These are phyloP conservation scores for Cercospora nicotianae DNA, from an alignment of 2,329 filamentous ascomycete genomes.

Conservation along the genomic window DNA sequence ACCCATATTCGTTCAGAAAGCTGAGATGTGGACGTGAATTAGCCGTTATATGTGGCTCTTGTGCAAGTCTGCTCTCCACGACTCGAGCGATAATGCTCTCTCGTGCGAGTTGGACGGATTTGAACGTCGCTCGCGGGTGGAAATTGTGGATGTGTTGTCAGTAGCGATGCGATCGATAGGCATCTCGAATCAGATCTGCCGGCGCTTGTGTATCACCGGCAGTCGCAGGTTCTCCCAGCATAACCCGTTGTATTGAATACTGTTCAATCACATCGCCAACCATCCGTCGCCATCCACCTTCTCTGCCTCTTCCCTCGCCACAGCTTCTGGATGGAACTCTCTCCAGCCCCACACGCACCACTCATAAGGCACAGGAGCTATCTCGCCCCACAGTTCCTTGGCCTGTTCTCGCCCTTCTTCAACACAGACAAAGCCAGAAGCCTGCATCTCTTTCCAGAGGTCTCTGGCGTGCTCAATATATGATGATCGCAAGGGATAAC, in stretches of 20 bases:
- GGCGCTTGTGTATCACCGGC: neutral
- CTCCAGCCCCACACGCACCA: slow-evolving; percentile 45
- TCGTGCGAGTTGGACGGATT: neutral
- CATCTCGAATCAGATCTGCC: neutral
- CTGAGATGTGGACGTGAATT: neutral
- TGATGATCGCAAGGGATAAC: slow-evolving; percentile 43
- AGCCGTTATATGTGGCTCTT: neutral
- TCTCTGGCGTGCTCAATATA: slow-evolving; percentile 48
- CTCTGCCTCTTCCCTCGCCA: slow-evolving; percentile 7
- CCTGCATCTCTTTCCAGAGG: slow-evolving; percentile 44
- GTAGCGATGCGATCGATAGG: neutral
- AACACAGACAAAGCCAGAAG: slow-evolving; percentile 40
- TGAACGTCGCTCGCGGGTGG: neutral
- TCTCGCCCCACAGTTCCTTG: slow-evolving; percentile 40
- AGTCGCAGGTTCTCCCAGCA: neutral
- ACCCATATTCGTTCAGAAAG: neutral
- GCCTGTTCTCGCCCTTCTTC: slow-evolving; percentile 38
- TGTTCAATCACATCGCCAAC: slow-evolving; percentile 10
- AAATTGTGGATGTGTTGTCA: neutral
- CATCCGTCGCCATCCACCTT: neutral
- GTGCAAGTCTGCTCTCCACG: neutral
- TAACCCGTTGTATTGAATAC: neutral
- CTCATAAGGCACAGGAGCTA: slow-evolving; percentile 39
- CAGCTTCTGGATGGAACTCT: slow-evolving; percentile 13
- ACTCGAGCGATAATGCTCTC: neutral